Percentiles rank a stretch among this genome's conserved stretches.
Conservation (phyloP, 768 basidiomycete species). For the Phylloporus arenicola region DNA sequence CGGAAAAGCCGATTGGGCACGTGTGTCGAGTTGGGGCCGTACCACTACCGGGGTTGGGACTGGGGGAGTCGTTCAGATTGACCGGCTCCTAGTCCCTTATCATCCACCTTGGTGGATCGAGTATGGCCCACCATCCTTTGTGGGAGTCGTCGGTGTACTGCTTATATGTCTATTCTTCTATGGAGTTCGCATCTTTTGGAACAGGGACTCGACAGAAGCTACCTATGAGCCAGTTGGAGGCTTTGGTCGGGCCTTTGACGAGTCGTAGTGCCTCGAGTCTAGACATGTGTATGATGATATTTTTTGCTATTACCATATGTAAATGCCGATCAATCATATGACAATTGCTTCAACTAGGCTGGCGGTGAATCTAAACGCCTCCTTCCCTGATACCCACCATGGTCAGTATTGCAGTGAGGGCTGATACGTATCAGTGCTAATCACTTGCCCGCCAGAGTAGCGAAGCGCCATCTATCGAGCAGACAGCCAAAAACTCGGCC, state of each 20-base stretch:
- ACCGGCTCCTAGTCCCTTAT: conserved; percentile 79
- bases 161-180: conserved; percentile 68
- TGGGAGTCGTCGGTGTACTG: conserved; percentile 53
- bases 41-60: conserved; percentile 65
- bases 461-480: conserved; percentile 19
- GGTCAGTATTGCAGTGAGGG: conserved; percentile 15
- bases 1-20: conserved; percentile 57
- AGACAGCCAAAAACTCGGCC: conserved; percentile 23
- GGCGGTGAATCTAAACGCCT: background rate
- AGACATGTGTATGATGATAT: conserved; percentile 15
- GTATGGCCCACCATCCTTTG: conserved; percentile 65
- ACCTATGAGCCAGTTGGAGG: conserved; percentile 90
- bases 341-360: background rate
- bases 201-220: conserved; percentile 69
- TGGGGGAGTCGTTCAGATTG: conserved; percentile 88
- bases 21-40: conserved; percentile 68
- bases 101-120: conserved; percentile 79
- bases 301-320: conserved; percentile 12
- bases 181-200: conserved; percentile 67
- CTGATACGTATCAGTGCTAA: conserved; percentile 5
- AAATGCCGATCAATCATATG: conserved; percentile 23
- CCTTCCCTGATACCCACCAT: conserved; percentile 18
- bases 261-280: conserved; percentile 15
- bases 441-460: conserved; percentile 16
- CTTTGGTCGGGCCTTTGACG: conserved; percentile 52